A percentile compares a stretch with the other conserved stretches of the same genome.
Conservation (phyloP, 2,329 filamentous ascomycete species). For the Talaromyces sp. region DNA sequence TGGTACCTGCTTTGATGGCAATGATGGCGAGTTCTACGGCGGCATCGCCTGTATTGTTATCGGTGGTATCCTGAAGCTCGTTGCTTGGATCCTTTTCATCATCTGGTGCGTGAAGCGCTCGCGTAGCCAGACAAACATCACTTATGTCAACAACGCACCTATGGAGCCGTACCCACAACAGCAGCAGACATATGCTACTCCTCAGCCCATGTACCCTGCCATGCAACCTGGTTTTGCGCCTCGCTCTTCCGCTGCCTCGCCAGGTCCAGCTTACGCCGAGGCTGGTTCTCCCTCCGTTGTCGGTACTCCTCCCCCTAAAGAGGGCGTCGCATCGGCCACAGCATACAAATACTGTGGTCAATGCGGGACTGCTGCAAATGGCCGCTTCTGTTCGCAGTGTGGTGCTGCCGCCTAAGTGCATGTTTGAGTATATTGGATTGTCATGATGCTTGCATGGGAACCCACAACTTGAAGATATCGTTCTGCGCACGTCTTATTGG, state of each 20-base stretch:
- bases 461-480: too few species aligned
- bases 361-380: conserved; percentile 12
- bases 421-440: neutral
- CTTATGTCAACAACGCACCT: conserved; percentile 8
- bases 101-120: conserved; percentile 22
- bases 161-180: conserved; percentile 1
- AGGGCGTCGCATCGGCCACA: conserved; percentile 8
- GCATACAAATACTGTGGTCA: conserved; percentile 14
- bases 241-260: conserved; percentile 8
- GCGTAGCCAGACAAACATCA: conserved; percentile 11
- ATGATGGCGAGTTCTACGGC: conserved; percentile 17
- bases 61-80: conserved; percentile 19
- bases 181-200: conserved; percentile 11
- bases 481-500: too few species aligned
- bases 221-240: conserved; percentile 4
- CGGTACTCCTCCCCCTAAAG: conserved; percentile 16
- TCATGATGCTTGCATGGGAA: too few species aligned
- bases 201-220: conserved; percentile 13
- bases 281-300: neutral
- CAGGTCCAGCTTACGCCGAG: conserved; percentile 8
- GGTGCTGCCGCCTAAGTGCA: neutral
- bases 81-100: conserved; percentile 21
- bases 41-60: conserved; percentile 17
- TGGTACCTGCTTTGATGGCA: conserved; percentile 3
- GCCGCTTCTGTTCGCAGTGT: conserved; percentile 20